Percentiles rank a stretch among this genome's conserved stretches.
These are phyloP conservation scores for Pseudocercospora crystallina DNA, from an alignment of 2,329 filamentous ascomycete species.

Conservation along the genomic window DNA sequence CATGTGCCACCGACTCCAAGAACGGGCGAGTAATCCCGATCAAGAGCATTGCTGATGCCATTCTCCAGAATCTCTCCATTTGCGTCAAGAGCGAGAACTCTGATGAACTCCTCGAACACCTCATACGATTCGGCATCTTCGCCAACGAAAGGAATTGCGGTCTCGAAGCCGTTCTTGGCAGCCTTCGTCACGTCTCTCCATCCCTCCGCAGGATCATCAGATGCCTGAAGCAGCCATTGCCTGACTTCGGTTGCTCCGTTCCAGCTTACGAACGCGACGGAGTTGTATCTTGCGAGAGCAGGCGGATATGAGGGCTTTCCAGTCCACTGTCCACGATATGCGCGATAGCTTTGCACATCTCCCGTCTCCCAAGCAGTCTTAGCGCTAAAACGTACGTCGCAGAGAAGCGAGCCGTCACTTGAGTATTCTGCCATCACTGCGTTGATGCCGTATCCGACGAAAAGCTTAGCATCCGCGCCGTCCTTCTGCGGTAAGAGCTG, in stretches of 20 bases:
- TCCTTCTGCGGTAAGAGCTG: slow-evolving; percentile 20
- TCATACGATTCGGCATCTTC: slow-evolving; percentile 24
- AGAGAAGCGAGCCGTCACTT: slow-evolving; percentile 26
- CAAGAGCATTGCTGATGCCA: slow-evolving; percentile 21
- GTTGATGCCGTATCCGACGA: slow-evolving; percentile 32
- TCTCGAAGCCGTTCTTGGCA: slow-evolving; percentile 25
- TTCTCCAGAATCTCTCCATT: slow-evolving; percentile 22
- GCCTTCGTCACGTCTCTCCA: slow-evolving; percentile 22
- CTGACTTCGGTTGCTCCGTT: slow-evolving; percentile 31
- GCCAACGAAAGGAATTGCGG: slow-evolving; percentile 24
- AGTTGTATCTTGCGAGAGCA: slow-evolving; percentile 7
- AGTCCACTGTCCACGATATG: slow-evolving; percentile 28
- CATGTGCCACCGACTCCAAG: not conserved
- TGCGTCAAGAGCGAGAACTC: slow-evolving; percentile 27
- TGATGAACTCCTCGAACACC: slow-evolving; percentile 24
- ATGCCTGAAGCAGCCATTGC: slow-evolving; percentile 24
- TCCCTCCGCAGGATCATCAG: slow-evolving; percentile 3
- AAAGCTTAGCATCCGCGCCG: slow-evolving; percentile 16
- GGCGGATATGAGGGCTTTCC: slow-evolving; percentile 23
- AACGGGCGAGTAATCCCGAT: not conserved
- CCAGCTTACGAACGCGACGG: slow-evolving; percentile 25
- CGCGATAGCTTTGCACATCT: slow-evolving; percentile 31
- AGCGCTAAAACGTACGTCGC: slow-evolving; percentile 30
- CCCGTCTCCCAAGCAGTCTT: slow-evolving; percentile 28
- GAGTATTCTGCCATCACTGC: slow-evolving; percentile 29